Evolutionary conservation across 352 stramenopile genomes (phyloP), one percentile per base, ranked within the genome.

Genomic region (Globisporangium takayamanum): DNA sequence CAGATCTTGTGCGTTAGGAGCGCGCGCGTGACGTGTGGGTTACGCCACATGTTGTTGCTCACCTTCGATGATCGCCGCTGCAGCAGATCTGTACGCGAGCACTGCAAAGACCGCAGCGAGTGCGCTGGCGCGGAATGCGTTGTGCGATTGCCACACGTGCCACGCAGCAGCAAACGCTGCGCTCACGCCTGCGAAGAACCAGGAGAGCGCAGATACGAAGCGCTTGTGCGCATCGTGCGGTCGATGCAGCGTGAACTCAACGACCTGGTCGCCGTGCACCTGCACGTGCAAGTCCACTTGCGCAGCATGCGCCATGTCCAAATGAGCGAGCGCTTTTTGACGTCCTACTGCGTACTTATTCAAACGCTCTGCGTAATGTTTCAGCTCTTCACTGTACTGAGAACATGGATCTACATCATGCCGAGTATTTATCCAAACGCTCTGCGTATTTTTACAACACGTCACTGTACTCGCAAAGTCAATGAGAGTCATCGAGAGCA

Each of bases 161-260:
- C 66, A 77, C 26, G 53, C 39, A 12, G 36, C 49, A 15, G 39
- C 56, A 39, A 58, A 55, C 2, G 50, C 22, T 2, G 22, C 55
- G 18, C 60, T 59, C 18, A 36, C n/a, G 15, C 5, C 22, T 18
- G 2, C n/a, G 14, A 57, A 18, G 16, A 26, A 18, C 45, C 53
- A 48, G 7, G 26, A 53, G 39, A 57, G 44, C 1, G 15, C 1
- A 2, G 49, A 42, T 15, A 46, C 14, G 5, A 7, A 15, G 28
- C 28, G 39, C n/a, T 16, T 46, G 15, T 22, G 42, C 22, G 28
- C 36, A 11, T 25, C 47, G 8, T 14, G 18, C 25, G 52, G 26
- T 6, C 62, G 59, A 50, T 63, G 64, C 16, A 90, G 65, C 54
- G 64, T 67, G 60, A 79, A 92, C 55, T 88, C 80, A 37, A 89